A percentile compares a stretch with the other conserved stretches of the same genome.
phyloP scores from a whole-genome alignment of 163 green algal species.

The Scenedesmus sp. region DNA sequence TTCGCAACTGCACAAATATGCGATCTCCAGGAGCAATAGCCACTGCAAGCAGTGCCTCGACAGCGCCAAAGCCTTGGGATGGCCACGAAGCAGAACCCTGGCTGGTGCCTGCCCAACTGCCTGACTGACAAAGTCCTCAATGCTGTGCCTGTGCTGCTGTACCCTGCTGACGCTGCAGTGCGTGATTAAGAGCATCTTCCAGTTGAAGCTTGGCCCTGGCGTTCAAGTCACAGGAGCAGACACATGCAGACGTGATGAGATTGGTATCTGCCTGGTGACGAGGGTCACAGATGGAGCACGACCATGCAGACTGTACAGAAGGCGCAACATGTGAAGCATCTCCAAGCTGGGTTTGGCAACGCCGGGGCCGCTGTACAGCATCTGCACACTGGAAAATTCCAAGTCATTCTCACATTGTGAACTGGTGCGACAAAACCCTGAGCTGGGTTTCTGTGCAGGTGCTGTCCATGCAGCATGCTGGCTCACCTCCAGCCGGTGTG shows the following conservation, averaged over 20 bases:
- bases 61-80: neutral
- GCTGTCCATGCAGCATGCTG: neutral
- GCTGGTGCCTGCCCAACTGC: neutral
- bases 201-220: neutral
- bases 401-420: too few relatives aligned
- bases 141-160: neutral
- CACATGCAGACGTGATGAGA: neutral
- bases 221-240: neutral
- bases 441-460: too few relatives aligned
- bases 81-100: neutral
- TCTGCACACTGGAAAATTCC: too few relatives aligned
- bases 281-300: too few relatives aligned
- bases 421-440: too few relatives aligned
- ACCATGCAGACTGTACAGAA: too few relatives aligned
- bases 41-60: neutral
- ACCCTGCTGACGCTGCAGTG: neutral
- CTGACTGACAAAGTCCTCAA: neutral
- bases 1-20: neutral
- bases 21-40: neutral
- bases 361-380: too few relatives aligned
- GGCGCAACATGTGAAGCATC: too few relatives aligned
- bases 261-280: too few relatives aligned
- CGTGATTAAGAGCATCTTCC: constrained; percentile 12
- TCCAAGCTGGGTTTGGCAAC: too few relatives aligned
- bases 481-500: constrained; percentile 26